phyloP scores from a whole-genome alignment of 768 basidiomycete species.

The Porpolomopsis calyptriformis region DNA sequence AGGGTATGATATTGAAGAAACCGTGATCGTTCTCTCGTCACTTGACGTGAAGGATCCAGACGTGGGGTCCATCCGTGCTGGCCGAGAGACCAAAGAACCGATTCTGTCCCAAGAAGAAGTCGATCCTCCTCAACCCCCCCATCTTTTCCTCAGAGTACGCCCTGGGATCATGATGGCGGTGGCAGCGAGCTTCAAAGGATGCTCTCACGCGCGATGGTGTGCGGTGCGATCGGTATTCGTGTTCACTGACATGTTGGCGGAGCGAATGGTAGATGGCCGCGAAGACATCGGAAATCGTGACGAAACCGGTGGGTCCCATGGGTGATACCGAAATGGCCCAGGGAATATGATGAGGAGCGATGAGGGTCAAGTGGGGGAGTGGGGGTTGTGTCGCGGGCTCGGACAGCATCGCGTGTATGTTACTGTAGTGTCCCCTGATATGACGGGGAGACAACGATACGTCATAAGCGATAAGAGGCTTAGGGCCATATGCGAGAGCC shows the following conservation, averaged over 20 bases:
- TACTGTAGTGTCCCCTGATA: too few species aligned
- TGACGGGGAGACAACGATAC: not conserved
- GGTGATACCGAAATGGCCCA: constrained; percentile 24
- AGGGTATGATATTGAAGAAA: too few species aligned
- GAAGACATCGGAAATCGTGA: constrained; percentile 30
- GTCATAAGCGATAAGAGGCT: not conserved
- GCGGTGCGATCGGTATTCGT: constrained; percentile 25
- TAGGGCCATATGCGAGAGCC: not conserved
- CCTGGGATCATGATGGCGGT: constrained; percentile 16
- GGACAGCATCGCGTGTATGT: constrained; percentile 8
- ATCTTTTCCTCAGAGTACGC: not conserved
- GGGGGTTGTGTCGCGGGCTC: constrained; percentile 28
- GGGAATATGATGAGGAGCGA: constrained; percentile 20
- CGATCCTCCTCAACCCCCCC: not conserved
- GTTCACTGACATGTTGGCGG: constrained; percentile 26
- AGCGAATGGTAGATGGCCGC: constrained; percentile 33
- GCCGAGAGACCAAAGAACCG: constrained; percentile 22
- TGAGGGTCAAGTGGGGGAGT: constrained; percentile 21
- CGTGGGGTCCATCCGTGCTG: constrained; percentile 22
- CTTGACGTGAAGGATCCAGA: constrained; percentile 27
- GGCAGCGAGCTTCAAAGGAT: not conserved
- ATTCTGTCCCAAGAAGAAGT: constrained; percentile 25
- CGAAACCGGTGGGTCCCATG: constrained; percentile 4
- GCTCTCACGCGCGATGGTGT: not conserved
- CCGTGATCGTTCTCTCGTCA: too few species aligned